Percentiles rank a stretch among this genome's conserved stretches.
Conservation (phyloP, 768 basidiomycete species). For the Phylloporus sp. region DNA sequence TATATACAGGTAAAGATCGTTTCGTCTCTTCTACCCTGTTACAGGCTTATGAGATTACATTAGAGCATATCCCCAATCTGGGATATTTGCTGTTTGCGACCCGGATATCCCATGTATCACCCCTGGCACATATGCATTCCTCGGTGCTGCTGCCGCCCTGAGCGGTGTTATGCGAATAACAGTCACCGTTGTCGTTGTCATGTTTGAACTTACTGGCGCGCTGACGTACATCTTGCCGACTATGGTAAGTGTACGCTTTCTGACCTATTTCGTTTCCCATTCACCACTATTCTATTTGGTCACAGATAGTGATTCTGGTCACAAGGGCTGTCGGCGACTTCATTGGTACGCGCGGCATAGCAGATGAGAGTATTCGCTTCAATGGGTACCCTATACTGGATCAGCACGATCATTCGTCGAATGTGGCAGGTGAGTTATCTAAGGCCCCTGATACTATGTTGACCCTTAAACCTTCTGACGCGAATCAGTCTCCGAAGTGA, state of each 20-base stretch:
- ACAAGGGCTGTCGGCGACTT: constrained; percentile 97
- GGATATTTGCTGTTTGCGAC: constrained; percentile 85
- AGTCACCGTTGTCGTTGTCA: constrained; percentile 96
- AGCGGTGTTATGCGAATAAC: constrained; percentile 97
- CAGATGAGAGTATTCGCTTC: constrained; percentile 95
- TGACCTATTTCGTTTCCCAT: constrained; percentile 2
- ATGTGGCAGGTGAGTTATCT: constrained; percentile 69
- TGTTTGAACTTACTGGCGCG: constrained; percentile 98
- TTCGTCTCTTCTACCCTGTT: constrained; percentile 12
- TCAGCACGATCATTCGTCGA: constrained; percentile 89
- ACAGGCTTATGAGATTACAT: neutral
- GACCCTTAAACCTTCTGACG: constrained; percentile 1
- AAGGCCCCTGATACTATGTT: neutral
- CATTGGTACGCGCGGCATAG: constrained; percentile 88
- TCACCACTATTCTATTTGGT: constrained; percentile 14
- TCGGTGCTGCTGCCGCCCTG: constrained; percentile 93
- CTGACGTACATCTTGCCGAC: constrained; percentile 95
- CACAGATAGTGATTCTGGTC: constrained; percentile 88
- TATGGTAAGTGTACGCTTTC: constrained; percentile 60
- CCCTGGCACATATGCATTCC: constrained; percentile 95
- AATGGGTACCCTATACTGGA: constrained; percentile 97
- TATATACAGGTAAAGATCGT: constrained; percentile 64
- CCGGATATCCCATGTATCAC: constrained; percentile 97
- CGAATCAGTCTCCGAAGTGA: constrained; percentile 74
- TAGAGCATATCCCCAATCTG: constrained; percentile 77